Percentiles rank a stretch among this genome's conserved stretches.
Conservation (phyloP, 2,329 filamentous ascomycete species). For the Trichoderma koningii region DNA sequence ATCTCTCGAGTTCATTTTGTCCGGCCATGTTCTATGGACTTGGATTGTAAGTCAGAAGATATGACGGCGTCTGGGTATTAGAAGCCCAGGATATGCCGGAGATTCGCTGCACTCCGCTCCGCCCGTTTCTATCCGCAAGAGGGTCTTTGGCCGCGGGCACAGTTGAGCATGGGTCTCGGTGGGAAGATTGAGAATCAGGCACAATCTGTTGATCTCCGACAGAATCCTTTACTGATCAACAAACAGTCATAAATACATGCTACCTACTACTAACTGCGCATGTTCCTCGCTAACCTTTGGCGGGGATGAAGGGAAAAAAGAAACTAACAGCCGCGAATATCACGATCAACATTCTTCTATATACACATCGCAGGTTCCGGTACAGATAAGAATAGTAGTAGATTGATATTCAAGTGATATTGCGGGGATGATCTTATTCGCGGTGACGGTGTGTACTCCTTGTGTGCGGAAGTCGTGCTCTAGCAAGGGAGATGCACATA, state of each 20-base stretch:
- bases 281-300: neutral
- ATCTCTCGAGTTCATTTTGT: neutral
- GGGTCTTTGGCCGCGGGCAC: neutral
- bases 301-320: too few species aligned
- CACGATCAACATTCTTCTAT: too few species aligned
- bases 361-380: neutral
- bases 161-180: conserved; percentile 6
- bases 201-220: too few species aligned
- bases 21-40: neutral
- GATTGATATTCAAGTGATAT: too few species aligned
- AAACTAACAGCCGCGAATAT: too few species aligned
- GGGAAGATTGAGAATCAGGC: conserved; percentile 1
- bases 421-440: too few species aligned
- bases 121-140: neutral
- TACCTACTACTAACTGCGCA: too few species aligned
- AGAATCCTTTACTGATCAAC: neutral
- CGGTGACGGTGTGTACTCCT: too few species aligned
- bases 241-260: neutral
- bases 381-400: neutral
- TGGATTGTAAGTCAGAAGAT: neutral
- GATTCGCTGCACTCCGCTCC: neutral
- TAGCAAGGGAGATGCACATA: neutral
- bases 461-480: neutral
- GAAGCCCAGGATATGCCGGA: neutral
- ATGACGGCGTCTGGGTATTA: neutral